Evolutionary conservation across 78 protist species (phyloP), one percentile per base, ranked within the genome.

Genomic region (Polysphondylium violaceum): DNA sequence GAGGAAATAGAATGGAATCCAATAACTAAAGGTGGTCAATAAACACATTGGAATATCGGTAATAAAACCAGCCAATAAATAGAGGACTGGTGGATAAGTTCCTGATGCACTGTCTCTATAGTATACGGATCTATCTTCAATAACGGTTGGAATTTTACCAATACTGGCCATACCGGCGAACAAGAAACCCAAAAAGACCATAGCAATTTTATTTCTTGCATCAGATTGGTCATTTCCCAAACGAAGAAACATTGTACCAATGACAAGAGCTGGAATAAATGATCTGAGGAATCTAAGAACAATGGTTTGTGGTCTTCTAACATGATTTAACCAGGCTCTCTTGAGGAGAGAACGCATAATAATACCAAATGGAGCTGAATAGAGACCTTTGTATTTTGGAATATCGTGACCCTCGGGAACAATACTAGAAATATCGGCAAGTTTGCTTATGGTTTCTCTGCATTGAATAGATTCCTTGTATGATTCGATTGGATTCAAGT

Each of bases 91-190:
- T 23, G 77, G 91, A 69, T 83, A 83, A 0, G 81, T 41, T 59
- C 91, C 91, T 6, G 64, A 36, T 1, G 91, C 51, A 27, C 25
- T 23, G 23, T 83, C 91, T 31, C 91, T 58, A 47, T 83, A 83
- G 19, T 83, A 83, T 2, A 83, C 72, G 3, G 91, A 25, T 44
- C 91, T 67, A 69, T 83, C 91, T 59, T 83, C 81, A 14, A 83
- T 35, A 0, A 83, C 77, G 17, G 50, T 40, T 23, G 91, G 91
- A 4, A 83, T 74, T n/a, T 83, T 83, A 17, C 71, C 58, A 43
- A 83, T 83, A 0, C 81, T 69, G 0, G 91, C 91, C 91, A 83
- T 83, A 69, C 91, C 91, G 69, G 65, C 77, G 58, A 83, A 83
- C 1, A 83, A 44, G 79, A 83, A 83, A 58, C 74, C 38, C 8